phyloP scores from a whole-genome alignment of 176 grass and related monocot species.

The Aegilops speltoides region DNA sequence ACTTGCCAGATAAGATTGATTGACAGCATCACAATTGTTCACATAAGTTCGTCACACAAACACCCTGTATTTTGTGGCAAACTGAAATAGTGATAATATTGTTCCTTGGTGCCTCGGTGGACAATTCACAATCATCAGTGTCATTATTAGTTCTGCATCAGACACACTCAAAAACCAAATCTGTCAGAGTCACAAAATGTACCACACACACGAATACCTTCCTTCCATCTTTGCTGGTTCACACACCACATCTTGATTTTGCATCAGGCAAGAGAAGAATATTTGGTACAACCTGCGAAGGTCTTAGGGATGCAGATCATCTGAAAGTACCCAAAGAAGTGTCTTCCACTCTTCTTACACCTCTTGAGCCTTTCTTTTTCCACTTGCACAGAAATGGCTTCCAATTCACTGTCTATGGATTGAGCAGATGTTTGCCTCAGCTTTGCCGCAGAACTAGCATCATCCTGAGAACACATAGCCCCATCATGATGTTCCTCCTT shows the following conservation, averaged over 20 bases:
- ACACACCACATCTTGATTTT: not conserved
- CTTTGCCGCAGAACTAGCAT: conserved; percentile 37
- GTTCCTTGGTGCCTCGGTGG: conserved; percentile 30
- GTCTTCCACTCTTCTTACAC: not conserved
- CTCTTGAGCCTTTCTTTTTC: conserved; percentile 74
- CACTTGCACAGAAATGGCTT: conserved; percentile 38
- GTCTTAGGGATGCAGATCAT: conserved; percentile 52
- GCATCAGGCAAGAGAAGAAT: not conserved
- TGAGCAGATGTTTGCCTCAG: conserved; percentile 55
- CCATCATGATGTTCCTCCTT: conserved; percentile 36
- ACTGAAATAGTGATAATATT: conserved; percentile 72
- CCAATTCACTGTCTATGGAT: conserved; percentile 63
- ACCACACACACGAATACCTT: not conserved
- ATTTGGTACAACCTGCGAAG: not conserved
- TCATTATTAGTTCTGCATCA: not conserved
- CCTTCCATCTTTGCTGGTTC: no score
- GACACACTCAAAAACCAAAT: not conserved
- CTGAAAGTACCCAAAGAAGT: conserved; percentile 50
- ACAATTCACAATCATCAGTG: not conserved
- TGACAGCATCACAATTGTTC: conserved; percentile 52
- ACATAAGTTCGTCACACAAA: conserved; percentile 73
- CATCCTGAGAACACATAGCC: conserved; percentile 26
- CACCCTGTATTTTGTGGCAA: conserved; percentile 57
- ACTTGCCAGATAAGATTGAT: conserved; percentile 71
- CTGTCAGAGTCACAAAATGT: not conserved